phyloP scores from a whole-genome alignment of 257 asterid species.

The Petrea volubilis region DNA sequence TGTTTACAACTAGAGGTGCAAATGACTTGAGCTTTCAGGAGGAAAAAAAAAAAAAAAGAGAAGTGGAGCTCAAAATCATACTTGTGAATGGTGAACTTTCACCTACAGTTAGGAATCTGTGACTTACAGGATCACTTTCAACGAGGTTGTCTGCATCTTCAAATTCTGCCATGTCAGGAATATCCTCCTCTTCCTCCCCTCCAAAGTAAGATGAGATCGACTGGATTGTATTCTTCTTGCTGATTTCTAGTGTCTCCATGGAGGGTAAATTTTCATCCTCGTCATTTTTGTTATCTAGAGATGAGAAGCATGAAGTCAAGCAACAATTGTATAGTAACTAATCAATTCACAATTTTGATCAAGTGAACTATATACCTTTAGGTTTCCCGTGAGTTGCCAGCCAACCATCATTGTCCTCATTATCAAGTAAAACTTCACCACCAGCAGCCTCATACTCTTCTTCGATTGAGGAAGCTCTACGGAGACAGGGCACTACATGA shows the following conservation, averaged over 20 bases:
- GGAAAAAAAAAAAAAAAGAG: neutral
- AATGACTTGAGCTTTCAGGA: neutral
- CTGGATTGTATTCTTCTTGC: slow-evolving; percentile 65
- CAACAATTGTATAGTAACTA: neutral
- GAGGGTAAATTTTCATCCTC: slow-evolving; percentile 86
- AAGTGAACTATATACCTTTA: slow-evolving; percentile 43
- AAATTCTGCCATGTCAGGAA: slow-evolving; percentile 90
- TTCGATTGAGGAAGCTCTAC: slow-evolving; percentile 92
- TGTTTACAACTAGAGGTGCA: neutral
- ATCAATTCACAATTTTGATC: neutral
- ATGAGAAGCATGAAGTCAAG: slow-evolving; percentile 22
- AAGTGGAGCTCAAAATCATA: neutral
- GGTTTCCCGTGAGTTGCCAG: slow-evolving; percentile 98
- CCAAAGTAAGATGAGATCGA: slow-evolving; percentile 85
- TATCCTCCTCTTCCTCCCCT: slow-evolving; percentile 90
- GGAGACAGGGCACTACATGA: slow-evolving; percentile 80
- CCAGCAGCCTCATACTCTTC: slow-evolving; percentile 99
- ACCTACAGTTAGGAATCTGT: slow-evolving; percentile 3
- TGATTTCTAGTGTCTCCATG: slow-evolving; percentile 78
- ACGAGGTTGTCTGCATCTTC: slow-evolving; percentile 80
- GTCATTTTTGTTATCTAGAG: slow-evolving; percentile 56
- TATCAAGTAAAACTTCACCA: slow-evolving; percentile 88
- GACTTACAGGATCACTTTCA: slow-evolving; percentile 86
- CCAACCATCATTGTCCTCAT: slow-evolving; percentile 96
- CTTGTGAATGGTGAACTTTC: neutral